phyloP scores from a whole-genome alignment of 2,329 filamentous ascomycete genomes.

The Paraphoma chrysanthemicola region DNA sequence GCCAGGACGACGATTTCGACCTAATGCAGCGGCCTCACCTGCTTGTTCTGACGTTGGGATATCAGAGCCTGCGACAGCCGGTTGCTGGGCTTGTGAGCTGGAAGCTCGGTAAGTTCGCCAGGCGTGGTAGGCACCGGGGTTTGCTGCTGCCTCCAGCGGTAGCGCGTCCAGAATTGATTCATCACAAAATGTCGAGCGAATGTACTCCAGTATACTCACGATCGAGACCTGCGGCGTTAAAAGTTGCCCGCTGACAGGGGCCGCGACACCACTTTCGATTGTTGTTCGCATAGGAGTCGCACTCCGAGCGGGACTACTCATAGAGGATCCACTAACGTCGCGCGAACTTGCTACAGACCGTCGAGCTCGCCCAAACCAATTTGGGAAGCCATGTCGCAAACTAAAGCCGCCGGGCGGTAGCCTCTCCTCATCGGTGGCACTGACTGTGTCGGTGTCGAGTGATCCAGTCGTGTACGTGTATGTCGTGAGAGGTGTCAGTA shows the following conservation, averaged over 20 bases:
- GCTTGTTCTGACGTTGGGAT: conserved; percentile 17
- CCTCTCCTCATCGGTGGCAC: conserved; percentile 81
- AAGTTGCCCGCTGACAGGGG: background rate
- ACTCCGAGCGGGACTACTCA: conserved; percentile 25
- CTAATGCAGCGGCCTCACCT: conserved; percentile 40
- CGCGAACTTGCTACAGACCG: conserved; percentile 38
- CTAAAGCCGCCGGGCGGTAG: conserved; percentile 90
- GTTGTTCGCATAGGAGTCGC: conserved; percentile 22
- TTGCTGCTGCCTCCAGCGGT: conserved; percentile 82
- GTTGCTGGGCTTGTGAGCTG: conserved; percentile 30
- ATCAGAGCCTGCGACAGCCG: conserved; percentile 35
- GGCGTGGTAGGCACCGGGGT: conserved; percentile 91
- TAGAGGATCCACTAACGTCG: conserved; percentile 40
- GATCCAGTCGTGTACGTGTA: conserved; percentile 85
- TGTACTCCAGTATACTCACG: conserved; percentile 75
- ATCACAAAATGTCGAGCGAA: conserved; percentile 81
- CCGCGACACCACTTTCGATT: conserved; percentile 1
- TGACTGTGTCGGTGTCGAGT: conserved; percentile 78
- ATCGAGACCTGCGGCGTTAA: conserved; percentile 31
- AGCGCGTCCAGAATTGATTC: conserved; percentile 78
- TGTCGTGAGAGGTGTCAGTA: conserved; percentile 91
- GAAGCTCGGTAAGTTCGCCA: conserved; percentile 76
- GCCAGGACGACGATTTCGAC: conserved; percentile 68
- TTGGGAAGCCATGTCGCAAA: conserved; percentile 86
- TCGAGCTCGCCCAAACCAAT: conserved; percentile 73